These are phyloP conservation scores for Prasinococcaceae sp. DNA, from an alignment of 139 green algal genomes.

Conservation along the genomic window DNA sequence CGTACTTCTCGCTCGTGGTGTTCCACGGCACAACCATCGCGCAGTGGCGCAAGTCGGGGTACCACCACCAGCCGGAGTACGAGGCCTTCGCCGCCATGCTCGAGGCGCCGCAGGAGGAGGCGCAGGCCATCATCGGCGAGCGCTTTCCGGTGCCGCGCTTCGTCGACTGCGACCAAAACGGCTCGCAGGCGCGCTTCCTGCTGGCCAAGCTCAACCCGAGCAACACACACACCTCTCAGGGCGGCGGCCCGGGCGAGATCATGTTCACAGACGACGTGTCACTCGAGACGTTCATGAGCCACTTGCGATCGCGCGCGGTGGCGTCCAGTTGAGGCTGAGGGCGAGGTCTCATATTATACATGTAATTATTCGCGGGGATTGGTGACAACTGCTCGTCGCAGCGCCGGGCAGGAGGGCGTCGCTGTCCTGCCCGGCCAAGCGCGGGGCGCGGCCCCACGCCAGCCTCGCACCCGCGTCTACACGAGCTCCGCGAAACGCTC, in stretches of 20 bases:
- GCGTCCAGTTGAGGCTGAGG: no score
- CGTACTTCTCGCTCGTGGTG: conserved; percentile 71
- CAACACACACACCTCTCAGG: conserved; percentile 65
- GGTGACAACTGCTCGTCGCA: no score
- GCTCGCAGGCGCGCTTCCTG: conserved; percentile 84
- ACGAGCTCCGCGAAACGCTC: no score
- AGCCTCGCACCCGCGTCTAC: no score
- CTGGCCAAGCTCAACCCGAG: conserved; percentile 90
- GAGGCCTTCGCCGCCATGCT: conserved; percentile 75
- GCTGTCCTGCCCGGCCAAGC: no score
- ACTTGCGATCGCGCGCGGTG: conserved; percentile 75
- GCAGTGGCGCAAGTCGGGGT: conserved; percentile 81
- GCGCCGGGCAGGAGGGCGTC: no score
- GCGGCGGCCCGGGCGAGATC: conserved; percentile 46
- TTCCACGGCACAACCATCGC: conserved; percentile 84
- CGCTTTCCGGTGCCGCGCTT: conserved; percentile 81
- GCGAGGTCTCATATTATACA: no score
- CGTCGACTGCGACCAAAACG: conserved; percentile 94
- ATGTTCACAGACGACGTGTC: conserved; percentile 96
- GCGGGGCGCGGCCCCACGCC: no score
- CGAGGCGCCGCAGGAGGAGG: conserved; percentile 27
- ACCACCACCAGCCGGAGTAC: conserved; percentile 74
- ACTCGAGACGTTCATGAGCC: conserved; percentile 78
- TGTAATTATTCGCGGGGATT: no score
- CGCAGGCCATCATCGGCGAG: conserved; percentile 49